Conservation (phyloP, 805 yeast species). For the Candida vartiovaarae region DNA sequence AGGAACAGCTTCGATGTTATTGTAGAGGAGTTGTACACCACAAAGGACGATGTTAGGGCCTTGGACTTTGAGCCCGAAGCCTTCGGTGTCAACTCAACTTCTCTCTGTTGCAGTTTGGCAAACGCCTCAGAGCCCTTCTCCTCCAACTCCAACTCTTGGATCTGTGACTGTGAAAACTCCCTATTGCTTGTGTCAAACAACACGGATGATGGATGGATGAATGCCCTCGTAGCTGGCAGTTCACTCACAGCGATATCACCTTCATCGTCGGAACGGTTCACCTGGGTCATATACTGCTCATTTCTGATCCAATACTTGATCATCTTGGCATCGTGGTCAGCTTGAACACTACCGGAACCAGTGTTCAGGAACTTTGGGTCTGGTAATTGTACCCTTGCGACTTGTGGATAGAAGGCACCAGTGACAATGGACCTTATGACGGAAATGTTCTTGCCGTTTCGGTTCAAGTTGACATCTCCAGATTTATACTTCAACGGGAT, state of each 20-base stretch:
- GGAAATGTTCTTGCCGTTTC: slow-evolving; percentile 42
- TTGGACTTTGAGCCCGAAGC: slow-evolving; percentile 14
- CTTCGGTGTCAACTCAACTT: slow-evolving; percentile 36
- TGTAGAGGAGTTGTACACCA: slow-evolving; percentile 54
- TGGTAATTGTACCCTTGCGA: slow-evolving; percentile 76
- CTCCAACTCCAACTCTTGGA: slow-evolving; percentile 22
- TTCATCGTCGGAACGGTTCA: slow-evolving; percentile 5
- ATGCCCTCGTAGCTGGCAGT: slow-evolving; percentile 63
- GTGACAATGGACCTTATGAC: slow-evolving; percentile 64
- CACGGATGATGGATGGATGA: slow-evolving; percentile 81
- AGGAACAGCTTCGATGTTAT: slow-evolving; percentile 63
- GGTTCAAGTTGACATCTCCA: slow-evolving; percentile 33
- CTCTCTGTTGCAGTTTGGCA: slow-evolving; percentile 21
- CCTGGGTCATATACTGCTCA: slow-evolving; percentile 36
- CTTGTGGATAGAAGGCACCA: slow-evolving; percentile 77
- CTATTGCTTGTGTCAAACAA: slow-evolving; percentile 45
- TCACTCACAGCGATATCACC: slow-evolving; percentile 17
- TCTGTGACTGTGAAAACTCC: slow-evolving; percentile 20
- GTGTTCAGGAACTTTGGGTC: slow-evolving; percentile 68
- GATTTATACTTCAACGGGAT: slow-evolving; percentile 46
- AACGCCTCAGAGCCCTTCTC: slow-evolving; percentile 37
- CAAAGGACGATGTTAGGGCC: slow-evolving; percentile 35
- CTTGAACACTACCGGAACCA: slow-evolving; percentile 71
- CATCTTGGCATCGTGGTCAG: slow-evolving; percentile 74
- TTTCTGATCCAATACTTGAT: slow-evolving; percentile 70